Base-by-base conservation (phyloP, 2,329 filamentous ascomycete species). In the Colletotrichum higginsianum region DNA sequence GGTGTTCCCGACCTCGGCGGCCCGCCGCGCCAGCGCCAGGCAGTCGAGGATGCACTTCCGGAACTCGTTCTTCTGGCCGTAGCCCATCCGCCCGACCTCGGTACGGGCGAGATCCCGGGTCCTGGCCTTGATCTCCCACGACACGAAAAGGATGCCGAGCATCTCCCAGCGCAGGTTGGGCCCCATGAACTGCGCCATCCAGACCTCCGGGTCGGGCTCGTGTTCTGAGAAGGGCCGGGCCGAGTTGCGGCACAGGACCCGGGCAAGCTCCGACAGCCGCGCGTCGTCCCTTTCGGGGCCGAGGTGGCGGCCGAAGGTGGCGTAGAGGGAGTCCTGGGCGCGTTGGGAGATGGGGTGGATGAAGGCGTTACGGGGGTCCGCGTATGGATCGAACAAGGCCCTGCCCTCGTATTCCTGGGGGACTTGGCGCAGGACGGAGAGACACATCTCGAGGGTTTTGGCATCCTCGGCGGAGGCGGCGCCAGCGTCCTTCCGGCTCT, bases 351-450 rank as follows among this genome's bases (percentile, higher is more conserved):
- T 73, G 1, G 74, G 73, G 2, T 65, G 67, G 47, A 67, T 72
- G 72, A 75, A 77, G n/a, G 66, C 71, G 18, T 77, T 76, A 21
- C 73, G 69, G 2, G 74, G 69, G 47, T 74, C 72, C n/a, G 53
- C 60, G 58, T 74, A 65, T 2, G 66, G 50, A 30, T 66, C 53
- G 35, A 75, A 75, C n/a, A 76, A 26, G 4, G 60, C 52, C 3
- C 44, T 53, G 35, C 56, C 72, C 26, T 66, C 47, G 5, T 42
- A 30, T 21, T 71, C 58, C 4, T 60, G 71, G 0, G 83, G 83
- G 0, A 86, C 74, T 2, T 78, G 77, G 2, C 78, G 79, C n/a
- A 86, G 77, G 1, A 85, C 78, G 9, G 74, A 74, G 0, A 85
- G 75, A 57, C 81, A 82, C 63, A 78, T 82, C n/a, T 85, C 82